phyloP scores from a whole-genome alignment of 1,139 yeast genomes.

The Blastobotrys niveus region DNA sequence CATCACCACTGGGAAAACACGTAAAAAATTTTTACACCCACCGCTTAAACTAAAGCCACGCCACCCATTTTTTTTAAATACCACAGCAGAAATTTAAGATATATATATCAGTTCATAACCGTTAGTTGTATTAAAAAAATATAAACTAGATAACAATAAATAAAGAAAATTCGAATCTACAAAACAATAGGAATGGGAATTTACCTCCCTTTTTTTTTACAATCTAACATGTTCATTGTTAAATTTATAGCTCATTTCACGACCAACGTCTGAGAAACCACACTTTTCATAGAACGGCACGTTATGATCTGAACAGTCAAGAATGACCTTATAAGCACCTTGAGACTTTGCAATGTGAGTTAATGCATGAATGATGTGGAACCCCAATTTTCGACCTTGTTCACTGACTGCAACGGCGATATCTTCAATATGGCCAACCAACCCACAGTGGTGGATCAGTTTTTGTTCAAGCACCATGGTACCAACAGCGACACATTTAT shows the following conservation, averaged over 20 bases:
- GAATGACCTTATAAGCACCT: slow-evolving; percentile 82
- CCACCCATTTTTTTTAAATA: background rate
- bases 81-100: background rate
- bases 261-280: slow-evolving; percentile 50
- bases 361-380: slow-evolving; percentile 56
- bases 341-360: slow-evolving; percentile 50
- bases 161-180: background rate
- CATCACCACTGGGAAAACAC: too few species aligned
- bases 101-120: background rate
- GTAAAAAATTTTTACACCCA: too few species aligned
- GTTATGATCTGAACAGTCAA: slow-evolving; percentile 82
- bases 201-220: slow-evolving; percentile 5
- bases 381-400: slow-evolving; percentile 82
- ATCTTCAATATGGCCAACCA: slow-evolving; percentile 93
- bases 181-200: background rate
- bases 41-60: background rate
- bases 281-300: slow-evolving; percentile 87
- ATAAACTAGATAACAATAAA: slow-evolving; percentile 2
- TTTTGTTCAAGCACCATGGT: slow-evolving; percentile 48
- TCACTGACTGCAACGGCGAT: slow-evolving; percentile 71
- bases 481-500: slow-evolving; percentile 38
- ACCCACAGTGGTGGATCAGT: slow-evolving; percentile 64
- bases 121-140: background rate
- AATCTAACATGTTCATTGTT: slow-evolving; percentile 14
- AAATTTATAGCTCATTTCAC: slow-evolving; percentile 54